Base-by-base conservation (phyloP, 2,329 filamentous ascomycete species). In the Xylaria arbuscula region DNA sequence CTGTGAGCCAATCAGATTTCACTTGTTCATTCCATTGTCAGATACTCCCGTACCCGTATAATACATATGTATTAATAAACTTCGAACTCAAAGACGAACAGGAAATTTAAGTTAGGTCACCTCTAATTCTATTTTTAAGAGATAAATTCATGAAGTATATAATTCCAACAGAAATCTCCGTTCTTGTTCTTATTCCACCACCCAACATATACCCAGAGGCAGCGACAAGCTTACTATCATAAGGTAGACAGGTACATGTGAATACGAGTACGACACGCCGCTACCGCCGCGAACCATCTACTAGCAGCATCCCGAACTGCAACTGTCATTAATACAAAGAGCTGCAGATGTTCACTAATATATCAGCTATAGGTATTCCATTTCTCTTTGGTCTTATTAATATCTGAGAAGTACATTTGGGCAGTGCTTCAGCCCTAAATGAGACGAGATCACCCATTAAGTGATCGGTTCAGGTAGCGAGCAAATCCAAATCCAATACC, bases 1-100 rank as follows among this genome's bases (percentile, higher is more conserved):
- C 17, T 28, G 40, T 34, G 24, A 38, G 28, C 64, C 58, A 67
- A 67, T 67, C 50, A 66, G 32, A 11, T 5, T 11, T 38, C 56
- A 55, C 17, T 32, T 7, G 19, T 66, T 66, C 38, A 50, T 57
- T 57, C 61, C 51, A 38, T 36, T 48, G 19, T n/a, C 17, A 15
- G 13, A 32, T 24, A 42, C 10, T 42, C 1, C 3, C 2, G 40
- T 42, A 42, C 17, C 40, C 17, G 4, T 1, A 1, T 42, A 42
- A n/a, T n/a, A n/a, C n/a, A n/a, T n/a, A n/a, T n/a, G n/a, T n/a
- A n/a, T n/a, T n/a, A n/a, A n/a, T n/a, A n/a, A n/a, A n/a, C n/a
- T n/a, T n/a, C n/a, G n/a, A n/a, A n/a, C n/a, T n/a, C n/a, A n/a
- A n/a, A n/a, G n/a, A n/a, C n/a, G n/a, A n/a, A n/a, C n/a, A n/a